Evolutionary conservation across 2,329 filamentous ascomycete species (phyloP), one percentile per base, ranked within the genome.

Genomic region (Trichophyton verrucosum): DNA sequence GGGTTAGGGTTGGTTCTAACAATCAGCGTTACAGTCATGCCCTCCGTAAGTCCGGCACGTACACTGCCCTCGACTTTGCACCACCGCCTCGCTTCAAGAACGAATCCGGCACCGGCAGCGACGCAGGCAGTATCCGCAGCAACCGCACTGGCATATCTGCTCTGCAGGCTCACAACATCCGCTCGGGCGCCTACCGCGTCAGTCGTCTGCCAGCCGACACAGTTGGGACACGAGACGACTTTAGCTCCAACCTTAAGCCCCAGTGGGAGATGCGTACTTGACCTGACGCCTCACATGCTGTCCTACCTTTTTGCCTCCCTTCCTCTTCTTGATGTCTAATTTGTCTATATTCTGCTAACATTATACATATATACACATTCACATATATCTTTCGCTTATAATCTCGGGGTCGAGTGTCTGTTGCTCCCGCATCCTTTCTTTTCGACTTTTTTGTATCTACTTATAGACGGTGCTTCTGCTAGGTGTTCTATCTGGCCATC

Each of bases 101-200:
- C 59, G 63, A 51, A 7, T 76, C 77, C 46, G 71, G 66, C 55
- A 30, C 27, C 2, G 27, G 27, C 15, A 79, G 76, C 63, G 77
- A 79, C 59, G 68, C 76, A 1, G 77, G 77, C 59, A 78, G 76
- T 63, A 78, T 79, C 56, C 81, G 81, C 67, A 89, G 88, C 74
- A 89, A 89, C 76, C 82, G 84, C 57, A 89, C 85, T 49, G 90
- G 88, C 58, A 85, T 95, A 67, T 95, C 89, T 3, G 80, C 83
- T 3, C 76, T 81, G 58, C 83, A 91, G 69, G 76, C 84, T 58
- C 78, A 84, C 63, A 87, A 89, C 68, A 85, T 96, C 68, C 88
- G 91, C 65, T 82, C 78, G 61, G 91, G 91, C 65, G 91, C 90
- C 53, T 92, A 95, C 69, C 88, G 91, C 64, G 84, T 96, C 65